Conservation (phyloP, 2,329 filamentous ascomycete species). For the Reticulascus tulasneorum region DNA sequence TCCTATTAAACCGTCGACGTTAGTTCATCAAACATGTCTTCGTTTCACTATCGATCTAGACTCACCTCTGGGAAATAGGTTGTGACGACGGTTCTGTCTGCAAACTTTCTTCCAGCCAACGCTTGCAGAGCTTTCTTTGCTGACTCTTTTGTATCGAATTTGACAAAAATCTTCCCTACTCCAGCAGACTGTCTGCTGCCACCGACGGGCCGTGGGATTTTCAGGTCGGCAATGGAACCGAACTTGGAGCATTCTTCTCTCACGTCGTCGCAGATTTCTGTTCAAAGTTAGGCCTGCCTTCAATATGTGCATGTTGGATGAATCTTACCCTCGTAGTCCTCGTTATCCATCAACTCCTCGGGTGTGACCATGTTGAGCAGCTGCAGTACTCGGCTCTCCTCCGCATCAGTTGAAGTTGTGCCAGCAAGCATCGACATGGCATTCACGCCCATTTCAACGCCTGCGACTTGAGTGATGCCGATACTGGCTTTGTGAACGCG, state of each 20-base stretch:
- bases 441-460: slow-evolving; percentile 92
- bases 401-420: slow-evolving; percentile 73
- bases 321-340: slow-evolving; percentile 86
- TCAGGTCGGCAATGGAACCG: slow-evolving; percentile 79
- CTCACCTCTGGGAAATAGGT: slow-evolving; percentile 92
- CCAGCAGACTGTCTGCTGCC: slow-evolving; percentile 80
- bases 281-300: slow-evolving; percentile 3
- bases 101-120: slow-evolving; percentile 93
- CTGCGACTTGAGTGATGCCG: slow-evolving; percentile 86
- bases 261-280: slow-evolving; percentile 96
- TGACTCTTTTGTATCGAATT: slow-evolving; percentile 74
- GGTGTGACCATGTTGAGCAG: slow-evolving; percentile 98
- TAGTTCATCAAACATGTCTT: slow-evolving; percentile 22
- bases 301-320: no score
- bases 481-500: slow-evolving; percentile 88
- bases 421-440: slow-evolving; percentile 97
- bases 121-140: slow-evolving; percentile 82
- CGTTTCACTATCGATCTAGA: neutral
- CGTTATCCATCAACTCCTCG: slow-evolving; percentile 87
- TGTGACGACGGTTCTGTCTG: slow-evolving; percentile 90
- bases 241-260: slow-evolving; percentile 91
- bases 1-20: slow-evolving; percentile 54
- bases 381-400: slow-evolving; percentile 81
- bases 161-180: slow-evolving; percentile 97
- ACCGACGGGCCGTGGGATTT: slow-evolving; percentile 83